Conservation (phyloP, 306 rosid species). For the Cucumis hystrix region DNA sequence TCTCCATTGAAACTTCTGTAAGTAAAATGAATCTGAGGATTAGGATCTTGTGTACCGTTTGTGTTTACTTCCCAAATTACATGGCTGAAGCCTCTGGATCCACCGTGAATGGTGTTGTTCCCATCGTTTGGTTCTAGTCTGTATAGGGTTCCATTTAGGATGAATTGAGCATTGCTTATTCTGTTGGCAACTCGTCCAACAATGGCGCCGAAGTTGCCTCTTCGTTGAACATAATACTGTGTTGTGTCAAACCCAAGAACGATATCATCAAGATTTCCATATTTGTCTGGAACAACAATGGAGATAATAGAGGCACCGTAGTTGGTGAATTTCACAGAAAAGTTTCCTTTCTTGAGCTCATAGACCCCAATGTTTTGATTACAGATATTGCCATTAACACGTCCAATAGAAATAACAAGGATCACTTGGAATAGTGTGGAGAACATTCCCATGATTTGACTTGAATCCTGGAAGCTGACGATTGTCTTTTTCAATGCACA, state of each 20-base stretch:
- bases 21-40: slow-evolving; percentile 3
- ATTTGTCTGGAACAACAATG: neutral
- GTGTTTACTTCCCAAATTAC: slow-evolving; percentile 3
- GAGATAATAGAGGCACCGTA: slow-evolving; percentile 7
- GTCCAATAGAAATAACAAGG: neutral
- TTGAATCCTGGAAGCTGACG: too few relatives aligned
- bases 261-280: neutral
- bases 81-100: slow-evolving; percentile 7
- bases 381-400: neutral
- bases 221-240: neutral
- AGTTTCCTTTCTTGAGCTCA: slow-evolving; percentile 4
- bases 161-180: slow-evolving; percentile 65
- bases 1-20: slow-evolving; percentile 1
- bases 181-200: slow-evolving; percentile 85
- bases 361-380: neutral
- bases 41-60: neutral
- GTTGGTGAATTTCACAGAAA: slow-evolving; percentile 4
- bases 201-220: slow-evolving; percentile 39
- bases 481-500: neutral
- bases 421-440: neutral
- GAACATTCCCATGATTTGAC: neutral
- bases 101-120: slow-evolving; percentile 6
- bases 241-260: neutral
- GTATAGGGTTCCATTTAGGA: slow-evolving; percentile 27
- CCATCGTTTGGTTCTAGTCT: neutral